phyloP scores from a whole-genome alignment of 2,329 filamentous ascomycete species.

The Colletotrichum trifolii region DNA sequence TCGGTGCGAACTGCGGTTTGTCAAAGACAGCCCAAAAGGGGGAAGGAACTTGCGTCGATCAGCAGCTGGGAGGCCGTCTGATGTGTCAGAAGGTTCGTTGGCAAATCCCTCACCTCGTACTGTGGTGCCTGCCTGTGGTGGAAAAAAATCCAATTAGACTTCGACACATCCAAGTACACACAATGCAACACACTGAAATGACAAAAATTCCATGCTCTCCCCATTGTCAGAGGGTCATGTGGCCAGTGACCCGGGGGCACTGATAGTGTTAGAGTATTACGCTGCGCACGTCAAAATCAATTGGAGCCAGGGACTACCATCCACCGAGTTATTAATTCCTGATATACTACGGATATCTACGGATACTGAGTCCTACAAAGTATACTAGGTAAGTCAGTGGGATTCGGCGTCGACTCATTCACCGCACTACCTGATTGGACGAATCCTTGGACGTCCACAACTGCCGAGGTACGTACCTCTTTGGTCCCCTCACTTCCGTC shows the following conservation, averaged over 20 bases:
- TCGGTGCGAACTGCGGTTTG: neutral
- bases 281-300: constrained; percentile 14
- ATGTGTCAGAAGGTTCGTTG: neutral
- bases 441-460: neutral
- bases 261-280: neutral
- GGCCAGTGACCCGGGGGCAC: too few species aligned
- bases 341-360: neutral
- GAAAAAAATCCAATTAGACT: too few species aligned
- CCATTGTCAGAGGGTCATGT: too few species aligned
- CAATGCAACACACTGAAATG: too few species aligned
- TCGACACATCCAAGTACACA: too few species aligned
- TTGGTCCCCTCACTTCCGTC: too few species aligned
- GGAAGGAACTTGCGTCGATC: neutral
- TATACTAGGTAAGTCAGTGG: too few species aligned
- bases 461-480: constrained; percentile 14
- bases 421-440: neutral
- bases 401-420: too few species aligned
- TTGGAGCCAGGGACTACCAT: neutral
- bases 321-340: constrained; percentile 1
- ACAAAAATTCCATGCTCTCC: too few species aligned
- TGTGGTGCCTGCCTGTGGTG: too few species aligned
- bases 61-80: neutral
- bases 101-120: too few species aligned
- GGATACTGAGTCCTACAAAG: too few species aligned
- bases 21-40: constrained; percentile 4